These are phyloP conservation scores for Patellaria atrata DNA, from an alignment of 495 filamentous ascomycete genomes.

Conservation along the genomic window DNA sequence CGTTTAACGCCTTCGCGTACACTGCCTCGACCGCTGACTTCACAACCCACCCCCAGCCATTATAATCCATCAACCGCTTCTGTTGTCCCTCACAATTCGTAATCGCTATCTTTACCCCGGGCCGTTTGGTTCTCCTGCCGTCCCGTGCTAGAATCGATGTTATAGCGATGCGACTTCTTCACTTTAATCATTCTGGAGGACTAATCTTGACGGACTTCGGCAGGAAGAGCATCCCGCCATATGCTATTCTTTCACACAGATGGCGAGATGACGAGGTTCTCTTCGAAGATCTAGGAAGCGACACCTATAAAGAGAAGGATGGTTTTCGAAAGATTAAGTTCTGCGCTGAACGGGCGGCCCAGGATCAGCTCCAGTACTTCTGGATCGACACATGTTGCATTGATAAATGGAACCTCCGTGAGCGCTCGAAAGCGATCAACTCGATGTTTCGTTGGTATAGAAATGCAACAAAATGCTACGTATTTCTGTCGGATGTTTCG, in stretches of 20 bases:
- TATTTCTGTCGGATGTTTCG: conserved; percentile 9
- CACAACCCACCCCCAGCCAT: too few species aligned
- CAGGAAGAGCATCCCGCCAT: conserved; percentile 4
- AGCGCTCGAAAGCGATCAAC: conserved; percentile 6
- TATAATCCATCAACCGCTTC: too few species aligned
- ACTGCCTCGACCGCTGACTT: too few species aligned
- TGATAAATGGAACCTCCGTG: conserved; percentile 6
- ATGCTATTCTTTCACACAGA: too few species aligned
- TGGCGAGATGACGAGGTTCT: too few species aligned
- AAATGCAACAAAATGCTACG: conserved; percentile 6
- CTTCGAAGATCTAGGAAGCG: conserved; percentile 7
- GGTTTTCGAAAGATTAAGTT: conserved; percentile 14
- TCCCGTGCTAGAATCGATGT: too few species aligned
- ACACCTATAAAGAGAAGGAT: too few species aligned
- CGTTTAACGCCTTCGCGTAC: too few species aligned
- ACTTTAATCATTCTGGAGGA: neutral
- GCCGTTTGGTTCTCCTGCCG: too few species aligned
- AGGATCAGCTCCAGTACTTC: conserved; percentile 8
- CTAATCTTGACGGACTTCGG: conserved; percentile 4
- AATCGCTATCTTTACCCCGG: too few species aligned
- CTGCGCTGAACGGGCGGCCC: conserved; percentile 9
- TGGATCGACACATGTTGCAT: conserved; percentile 16
- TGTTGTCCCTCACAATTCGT: too few species aligned
- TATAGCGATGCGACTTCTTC: conserved; percentile 8
- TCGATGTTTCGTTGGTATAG: conserved; percentile 12